Base-by-base conservation (phyloP, 371 early-diverging fungal species). In the Mortierella sp. region DNA sequence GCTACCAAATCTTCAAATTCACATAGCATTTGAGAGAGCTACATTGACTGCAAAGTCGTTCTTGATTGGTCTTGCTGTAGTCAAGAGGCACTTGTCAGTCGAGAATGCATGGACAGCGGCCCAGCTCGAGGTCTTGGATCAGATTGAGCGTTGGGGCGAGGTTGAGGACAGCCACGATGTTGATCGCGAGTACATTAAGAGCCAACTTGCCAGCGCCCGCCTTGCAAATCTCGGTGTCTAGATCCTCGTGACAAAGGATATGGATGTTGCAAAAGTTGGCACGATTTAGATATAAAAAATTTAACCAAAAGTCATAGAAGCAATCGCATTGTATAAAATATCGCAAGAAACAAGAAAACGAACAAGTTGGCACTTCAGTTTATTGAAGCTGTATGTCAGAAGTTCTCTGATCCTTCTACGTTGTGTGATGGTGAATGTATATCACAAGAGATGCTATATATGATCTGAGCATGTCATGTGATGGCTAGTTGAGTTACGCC, bases 141-240 rank as follows among this genome's bases (percentile, higher is more conserved):
- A 98, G 87, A 96, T 95, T 52, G 89, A 90, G 39, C 88, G 90
- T 57, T 98, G 97, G 97, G 98, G 98, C 64, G 93, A 94, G 84
- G 95, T 98, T 5, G 97, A 97, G 87, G 96, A 96, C 79, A 93
- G 93, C 59, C 80, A 79, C 61, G 80, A 79, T 49, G 80, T 79
- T 10, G 80, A 79, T 55, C 73, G 80, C 39, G 80, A 79, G 69
- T 79, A 72, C 62, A 43, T 79, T 59, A 79, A 79, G 80, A 75
- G 75, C 30, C 80, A 79, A 32, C 61, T 79, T 39, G 75, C 80
- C 26, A 79, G 80, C 51, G 75, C 80, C 28, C 75, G 80, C 35
- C 71, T 74, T 45, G 75, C 73, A 32, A 79, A 79, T 70, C 54
- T 79, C 35, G 74, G 74, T 14, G 49, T 73, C 20, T 73, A 73